Evolutionary conservation across 495 filamentous ascomycete species (phyloP), one percentile per base, ranked within the genome.

Genomic region (Penicillium coprophilum): DNA sequence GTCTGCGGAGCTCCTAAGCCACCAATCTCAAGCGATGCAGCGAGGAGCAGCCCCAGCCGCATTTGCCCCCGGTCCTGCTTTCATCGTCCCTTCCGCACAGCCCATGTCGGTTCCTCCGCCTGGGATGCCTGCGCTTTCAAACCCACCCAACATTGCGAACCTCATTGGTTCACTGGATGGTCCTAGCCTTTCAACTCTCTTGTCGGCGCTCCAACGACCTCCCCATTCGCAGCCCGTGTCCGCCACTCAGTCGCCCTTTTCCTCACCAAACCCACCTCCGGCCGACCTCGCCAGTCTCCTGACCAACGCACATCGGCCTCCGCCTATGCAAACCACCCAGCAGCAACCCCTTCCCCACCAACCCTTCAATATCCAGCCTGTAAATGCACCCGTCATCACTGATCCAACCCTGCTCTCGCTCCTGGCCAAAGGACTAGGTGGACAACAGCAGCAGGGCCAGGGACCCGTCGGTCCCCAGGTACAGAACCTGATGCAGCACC

Each of bases 1-100:
- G 30, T 90, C 87, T 3, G 90, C 87, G 10, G 88, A 92, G 54
- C 82, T 98, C 21, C 89, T 96, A 47, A 63, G 87, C 24, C 82
- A 91, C 34, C 64, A 67, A 56, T 84, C 89, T 9, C 96, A 91
- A 67, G 71, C 84, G n/a, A 74, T 77, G 52, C 77, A 81, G 34
- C 76, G 76, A 20, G 68, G 74, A 30, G 69, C 67, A 20, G 55
- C 72, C 31, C 71, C 77, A 8, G 69, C 71, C 27, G 76, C 79
- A 19, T 79, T 78, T 51, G 63, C 71, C 13, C 63, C 75, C 43
- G 67, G 77, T 52, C 69, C 76, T 43, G 54, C 74, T 31, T 83
- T 82, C 46, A 70, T 75, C 32, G 65, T 79, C 31, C 72, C 74
- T 2, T 51, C 67, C n/a, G 41, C 71, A 45, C 69, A 70, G 27